Percentiles rank a stretch among this genome's conserved stretches.
Conservation (phyloP, 78 protist genomes). For the Chrysochromulina tobinii region DNA sequence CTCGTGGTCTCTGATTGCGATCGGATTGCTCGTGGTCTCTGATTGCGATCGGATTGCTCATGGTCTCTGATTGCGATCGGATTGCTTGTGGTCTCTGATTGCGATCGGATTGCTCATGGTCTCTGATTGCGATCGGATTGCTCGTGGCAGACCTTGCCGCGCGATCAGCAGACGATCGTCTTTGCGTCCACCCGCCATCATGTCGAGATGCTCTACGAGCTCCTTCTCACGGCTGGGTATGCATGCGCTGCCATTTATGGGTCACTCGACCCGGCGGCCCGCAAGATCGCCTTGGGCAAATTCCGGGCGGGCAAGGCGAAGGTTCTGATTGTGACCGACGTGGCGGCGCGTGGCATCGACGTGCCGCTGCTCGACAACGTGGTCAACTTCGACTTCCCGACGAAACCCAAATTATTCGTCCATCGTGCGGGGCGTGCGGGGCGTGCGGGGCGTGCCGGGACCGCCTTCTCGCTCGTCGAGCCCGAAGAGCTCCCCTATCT, state of each 20-base stretch:
- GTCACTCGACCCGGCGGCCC: constrained; percentile 88
- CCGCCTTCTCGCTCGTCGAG: constrained; percentile 84
- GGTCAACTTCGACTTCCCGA: constrained; percentile 97
- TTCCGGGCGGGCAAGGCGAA: constrained; percentile 60
- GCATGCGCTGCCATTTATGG: constrained; percentile 80
- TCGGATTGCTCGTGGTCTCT: too few relatives aligned
- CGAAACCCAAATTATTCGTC: constrained; percentile 95
- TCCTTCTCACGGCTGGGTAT: background rate
- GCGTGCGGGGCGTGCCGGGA: constrained; percentile 95
- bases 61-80: too few relatives aligned
- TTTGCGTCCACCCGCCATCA: constrained; percentile 92
- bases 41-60: too few relatives aligned
- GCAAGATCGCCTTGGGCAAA: constrained; percentile 80
- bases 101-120: too few relatives aligned
- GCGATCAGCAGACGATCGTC: constrained; percentile 76
- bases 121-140: too few relatives aligned
- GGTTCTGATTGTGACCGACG: constrained; percentile 95
- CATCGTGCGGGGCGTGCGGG: constrained; percentile 99
- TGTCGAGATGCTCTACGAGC: constrained; percentile 54
- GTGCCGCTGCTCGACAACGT: constrained; percentile 98
- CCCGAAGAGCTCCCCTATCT: constrained; percentile 90
- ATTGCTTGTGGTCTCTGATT: too few relatives aligned
- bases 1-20: too few relatives aligned
- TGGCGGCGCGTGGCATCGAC: constrained; percentile 99
- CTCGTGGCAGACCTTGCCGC: background rate